Base-by-base conservation (phyloP, 2,329 filamentous ascomycete species). In the Pseudocercospora vitis region DNA sequence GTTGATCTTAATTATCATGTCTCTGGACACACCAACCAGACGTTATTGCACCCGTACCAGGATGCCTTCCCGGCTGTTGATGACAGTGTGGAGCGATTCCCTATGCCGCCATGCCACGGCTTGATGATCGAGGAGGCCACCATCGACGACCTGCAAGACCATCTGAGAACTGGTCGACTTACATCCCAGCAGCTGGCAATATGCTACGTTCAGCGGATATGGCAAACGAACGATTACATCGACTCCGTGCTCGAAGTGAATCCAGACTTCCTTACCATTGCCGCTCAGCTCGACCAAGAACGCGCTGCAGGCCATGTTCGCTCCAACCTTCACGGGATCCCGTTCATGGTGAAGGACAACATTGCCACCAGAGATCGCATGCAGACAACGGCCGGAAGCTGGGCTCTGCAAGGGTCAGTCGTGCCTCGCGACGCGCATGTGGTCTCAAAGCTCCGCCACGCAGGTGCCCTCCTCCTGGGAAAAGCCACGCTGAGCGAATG, bases 341-440 rank as follows among this genome's bases (percentile, higher is more conserved):
- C 88, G 0, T 88, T 88, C 66, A 75, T 86, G 2, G 81, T 89
- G 59, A 91, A 91, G 70, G 87, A 91, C 66, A 87, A 86, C 65
- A 86, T 88, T 50, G 84, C 78, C 19, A 83, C 80, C 7, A 83
- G 82, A 58, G 87, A 89, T 66, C 79, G 79, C 48, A 81, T 91
- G 78, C 80, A 90, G 65, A 91, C 87, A 1, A 90, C 87, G 0
- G 86, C 87, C 0, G 88, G 88, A 0, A 83, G 79, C 63, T 85
- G 76, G 78, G 83, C 83, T 14, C 76, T 91, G 0, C 68, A 87
- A 1, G 87, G 86, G 1, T 83, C 77, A 40, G 72, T 84, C 0
- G 82, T 87, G 0, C 85, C 86, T 2, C 78, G 81, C n/a, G 87
- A 91, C 67, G 83, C 87, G 1, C 72, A 78, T 60, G 82, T 89